phyloP scores from a whole-genome alignment of 2,329 filamentous ascomycete species.

The Colletotrichum higginsianum region DNA sequence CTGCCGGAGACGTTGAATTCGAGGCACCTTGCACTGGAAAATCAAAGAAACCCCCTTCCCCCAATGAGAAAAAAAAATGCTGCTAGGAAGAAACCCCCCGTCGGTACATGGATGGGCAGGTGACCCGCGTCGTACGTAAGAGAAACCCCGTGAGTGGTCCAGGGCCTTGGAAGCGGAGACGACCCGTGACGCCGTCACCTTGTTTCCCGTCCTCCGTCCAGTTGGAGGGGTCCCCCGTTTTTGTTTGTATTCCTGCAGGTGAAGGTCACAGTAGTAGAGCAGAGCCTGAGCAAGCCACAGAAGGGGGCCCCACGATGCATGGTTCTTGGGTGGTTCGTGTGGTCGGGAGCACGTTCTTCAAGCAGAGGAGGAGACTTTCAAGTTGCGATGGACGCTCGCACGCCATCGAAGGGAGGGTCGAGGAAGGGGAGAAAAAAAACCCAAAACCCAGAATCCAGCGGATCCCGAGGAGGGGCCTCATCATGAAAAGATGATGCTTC shows the following conservation, averaged over 20 bases:
- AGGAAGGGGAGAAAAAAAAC: not conserved
- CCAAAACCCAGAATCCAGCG: no score
- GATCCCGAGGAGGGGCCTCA: not conserved
- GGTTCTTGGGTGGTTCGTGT: not conserved
- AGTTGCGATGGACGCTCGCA: not conserved
- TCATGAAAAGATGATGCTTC: constrained; percentile 1
- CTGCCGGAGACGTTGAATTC: not conserved
- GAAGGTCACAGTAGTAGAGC: not conserved
- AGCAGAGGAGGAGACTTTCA: not conserved
- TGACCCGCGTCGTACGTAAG: constrained; percentile 34
- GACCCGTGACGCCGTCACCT: constrained; percentile 10
- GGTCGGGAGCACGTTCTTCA: not conserved
- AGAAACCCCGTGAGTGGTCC: constrained; percentile 32
- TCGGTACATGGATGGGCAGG: constrained; percentile 25
- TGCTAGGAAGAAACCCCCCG: not conserved
- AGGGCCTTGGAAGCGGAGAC: constrained; percentile 36
- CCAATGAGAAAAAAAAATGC: not conserved
- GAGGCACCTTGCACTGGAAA: not conserved
- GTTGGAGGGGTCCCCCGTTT: constrained; percentile 13
- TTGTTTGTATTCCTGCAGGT: not conserved
- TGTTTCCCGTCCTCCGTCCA: constrained; percentile 28
- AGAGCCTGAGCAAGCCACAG: not conserved
- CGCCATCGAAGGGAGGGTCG: not conserved
- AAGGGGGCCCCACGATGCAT: not conserved
- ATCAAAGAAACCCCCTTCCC: no score